Evolutionary conservation across 208 protist genomes (phyloP).

Genomic region (Kentomonas sorsogonicus): DNA sequence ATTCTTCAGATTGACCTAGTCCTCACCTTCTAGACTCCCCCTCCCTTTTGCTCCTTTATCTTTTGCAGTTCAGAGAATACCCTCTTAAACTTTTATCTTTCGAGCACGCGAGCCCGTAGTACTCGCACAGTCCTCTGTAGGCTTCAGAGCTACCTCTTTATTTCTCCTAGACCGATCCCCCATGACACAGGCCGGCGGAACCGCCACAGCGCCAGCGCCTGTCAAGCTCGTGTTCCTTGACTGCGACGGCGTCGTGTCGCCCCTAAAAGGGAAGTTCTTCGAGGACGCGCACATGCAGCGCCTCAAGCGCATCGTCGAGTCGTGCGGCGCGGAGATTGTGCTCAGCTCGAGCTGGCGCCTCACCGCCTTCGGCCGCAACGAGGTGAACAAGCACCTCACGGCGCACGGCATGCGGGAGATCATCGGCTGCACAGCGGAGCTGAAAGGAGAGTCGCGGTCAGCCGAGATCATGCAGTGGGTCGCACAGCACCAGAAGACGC

Average conservation of each 20-base stretch:
- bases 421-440: constrained; percentile 49
- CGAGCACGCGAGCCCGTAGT: too few species aligned
- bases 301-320: constrained; percentile 38
- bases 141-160: too few species aligned
- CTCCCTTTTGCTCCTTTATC: constrained; percentile 8
- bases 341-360: constrained; percentile 65
- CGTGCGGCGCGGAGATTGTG: constrained; percentile 58
- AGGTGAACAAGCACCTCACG: constrained; percentile 49
- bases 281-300: constrained; percentile 39
- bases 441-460: constrained; percentile 25
- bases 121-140: too few species aligned
- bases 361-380: constrained; percentile 50
- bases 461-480: constrained; percentile 61
- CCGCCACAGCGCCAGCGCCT: constrained; percentile 1
- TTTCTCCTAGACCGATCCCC: constrained; percentile 8
- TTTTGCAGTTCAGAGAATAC: neutral
- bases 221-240: constrained; percentile 72
- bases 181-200: neutral
- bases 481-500: constrained; percentile 37
- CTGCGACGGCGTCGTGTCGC: constrained; percentile 72
- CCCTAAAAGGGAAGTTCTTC: constrained; percentile 36
- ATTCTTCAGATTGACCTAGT: too few species aligned
- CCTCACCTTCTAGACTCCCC: too few species aligned
- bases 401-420: constrained; percentile 34
- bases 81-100: constrained; percentile 3